Conservation (phyloP, 2,329 filamentous ascomycete genomes). For the Ophiostoma fasciatum region DNA sequence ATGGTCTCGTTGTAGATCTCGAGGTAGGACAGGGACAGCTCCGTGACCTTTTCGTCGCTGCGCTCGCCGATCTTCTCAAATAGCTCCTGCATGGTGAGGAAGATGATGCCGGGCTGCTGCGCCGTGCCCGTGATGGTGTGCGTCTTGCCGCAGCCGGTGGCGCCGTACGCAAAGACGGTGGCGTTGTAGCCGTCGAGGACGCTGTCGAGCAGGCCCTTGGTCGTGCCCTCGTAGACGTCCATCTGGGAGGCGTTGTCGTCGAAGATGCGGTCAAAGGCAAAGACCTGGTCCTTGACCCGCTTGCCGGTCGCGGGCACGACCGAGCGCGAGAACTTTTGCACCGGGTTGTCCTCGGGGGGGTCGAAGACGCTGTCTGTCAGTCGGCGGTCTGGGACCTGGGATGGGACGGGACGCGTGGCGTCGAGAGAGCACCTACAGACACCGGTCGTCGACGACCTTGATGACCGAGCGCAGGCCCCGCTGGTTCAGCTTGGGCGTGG, state of each 20-base stretch:
- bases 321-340: conserved; percentile 73
- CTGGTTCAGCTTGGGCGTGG: conserved; percentile 69
- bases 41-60: conserved; percentile 73
- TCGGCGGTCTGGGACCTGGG: too few species aligned
- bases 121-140: conserved; percentile 91
- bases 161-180: conserved; percentile 95
- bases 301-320: conserved; percentile 68
- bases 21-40: conserved; percentile 84
- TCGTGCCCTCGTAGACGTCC: conserved; percentile 92
- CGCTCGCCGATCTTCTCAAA: conserved; percentile 91
- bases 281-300: conserved; percentile 92
- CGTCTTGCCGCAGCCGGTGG: conserved; percentile 95
- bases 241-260: conserved; percentile 86
- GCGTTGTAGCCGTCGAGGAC: conserved; percentile 97
- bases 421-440: conserved; percentile 53
- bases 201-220: conserved; percentile 76
- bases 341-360: conserved; percentile 84
- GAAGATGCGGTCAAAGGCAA: conserved; percentile 92
- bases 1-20: conserved; percentile 99
- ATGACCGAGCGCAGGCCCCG: conserved; percentile 84
- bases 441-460: conserved; percentile 92
- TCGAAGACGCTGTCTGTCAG: conserved; percentile 64
- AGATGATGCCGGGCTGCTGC: conserved; percentile 93
- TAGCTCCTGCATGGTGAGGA: conserved; percentile 95
- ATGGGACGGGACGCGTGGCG: too few species aligned